Percentiles rank a stretch among this genome's conserved stretches.
phyloP scores from a whole-genome alignment of 192 early-diverging fungal genomes.

The Rhizophlyctis rosea region DNA sequence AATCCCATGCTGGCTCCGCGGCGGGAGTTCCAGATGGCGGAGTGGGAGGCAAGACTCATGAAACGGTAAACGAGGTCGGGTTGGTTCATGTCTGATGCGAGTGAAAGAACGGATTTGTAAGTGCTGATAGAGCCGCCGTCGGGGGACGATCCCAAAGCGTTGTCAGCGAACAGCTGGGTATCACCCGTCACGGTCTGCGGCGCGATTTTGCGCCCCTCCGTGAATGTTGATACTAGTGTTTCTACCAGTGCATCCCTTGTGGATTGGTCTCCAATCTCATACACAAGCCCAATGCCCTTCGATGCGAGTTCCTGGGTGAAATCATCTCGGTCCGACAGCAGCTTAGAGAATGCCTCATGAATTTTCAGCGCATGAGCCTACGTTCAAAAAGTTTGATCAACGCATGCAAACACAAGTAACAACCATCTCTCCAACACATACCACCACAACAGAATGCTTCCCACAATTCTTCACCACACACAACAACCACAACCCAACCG shows the following conservation, averaged over 20 bases:
- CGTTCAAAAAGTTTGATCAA: not conserved
- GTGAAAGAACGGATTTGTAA: conserved; percentile 68
- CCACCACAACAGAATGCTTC: conserved; percentile 25
- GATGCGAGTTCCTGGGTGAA: conserved; percentile 84
- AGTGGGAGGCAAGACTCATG: conserved; percentile 88
- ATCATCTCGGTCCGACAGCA: conserved; percentile 83
- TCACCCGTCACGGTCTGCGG: conserved; percentile 61
- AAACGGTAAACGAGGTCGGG: conserved; percentile 92
- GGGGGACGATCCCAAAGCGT: conserved; percentile 68
- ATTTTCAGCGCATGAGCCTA: conserved; percentile 55
- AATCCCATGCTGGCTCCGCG: conserved; percentile 88
- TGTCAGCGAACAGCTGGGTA: conserved; percentile 69
- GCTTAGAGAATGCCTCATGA: conserved; percentile 71
- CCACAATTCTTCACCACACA: conserved; percentile 74
- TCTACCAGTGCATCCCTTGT: conserved; percentile 66
- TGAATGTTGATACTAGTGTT: conserved; percentile 74
- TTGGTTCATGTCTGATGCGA: conserved; percentile 92
- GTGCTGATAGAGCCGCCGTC: conserved; percentile 56
- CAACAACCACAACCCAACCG: conserved; percentile 74
- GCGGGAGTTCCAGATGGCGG: conserved; percentile 87
- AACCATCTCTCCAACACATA: not conserved
- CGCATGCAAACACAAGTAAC: not conserved
- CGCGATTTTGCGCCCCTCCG: conserved; percentile 58
- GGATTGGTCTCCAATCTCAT: conserved; percentile 71
- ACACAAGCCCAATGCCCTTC: conserved; percentile 81